Evolutionary conservation across 2,329 filamentous ascomycete species (phyloP).

Genomic region (Neopestalotiopsis clavispora): DNA sequence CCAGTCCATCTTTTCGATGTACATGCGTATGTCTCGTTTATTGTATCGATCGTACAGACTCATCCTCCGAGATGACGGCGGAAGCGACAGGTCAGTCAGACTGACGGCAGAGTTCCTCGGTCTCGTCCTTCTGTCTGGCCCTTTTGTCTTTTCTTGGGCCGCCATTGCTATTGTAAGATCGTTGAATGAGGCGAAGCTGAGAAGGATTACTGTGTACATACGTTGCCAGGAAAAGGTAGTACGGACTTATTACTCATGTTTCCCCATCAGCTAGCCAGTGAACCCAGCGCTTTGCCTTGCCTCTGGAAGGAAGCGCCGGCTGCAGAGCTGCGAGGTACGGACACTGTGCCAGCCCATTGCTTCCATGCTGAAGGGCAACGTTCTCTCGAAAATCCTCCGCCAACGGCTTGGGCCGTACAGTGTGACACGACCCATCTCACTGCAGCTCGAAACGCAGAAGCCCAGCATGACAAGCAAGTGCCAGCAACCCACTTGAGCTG

Average conservation of each 20-base stretch:
- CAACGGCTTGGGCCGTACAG: background rate
- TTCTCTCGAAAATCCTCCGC: background rate
- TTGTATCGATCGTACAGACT: background rate
- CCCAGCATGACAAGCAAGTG: slow-evolving; percentile 12
- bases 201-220: background rate
- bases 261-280: background rate
- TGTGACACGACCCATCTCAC: background rate
- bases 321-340: background rate
- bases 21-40: background rate
- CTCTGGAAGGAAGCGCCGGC: background rate
- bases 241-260: slow-evolving; percentile 11
- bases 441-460: background rate
- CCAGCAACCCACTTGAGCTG: slow-evolving; percentile 2
- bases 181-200: background rate
- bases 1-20: background rate
- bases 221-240: background rate
- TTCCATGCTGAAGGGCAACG: background rate
- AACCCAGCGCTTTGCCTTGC: background rate
- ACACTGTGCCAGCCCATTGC: background rate
- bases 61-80: background rate
- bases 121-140: background rate
- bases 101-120: background rate
- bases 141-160: background rate
- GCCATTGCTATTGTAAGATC: background rate
- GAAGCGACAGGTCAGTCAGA: background rate